Percentiles rank a stretch among this genome's conserved stretches.
These are phyloP conservation scores for Melocanna baccifera DNA, from an alignment of 176 grass and related monocot species.

Conservation along the genomic window DNA sequence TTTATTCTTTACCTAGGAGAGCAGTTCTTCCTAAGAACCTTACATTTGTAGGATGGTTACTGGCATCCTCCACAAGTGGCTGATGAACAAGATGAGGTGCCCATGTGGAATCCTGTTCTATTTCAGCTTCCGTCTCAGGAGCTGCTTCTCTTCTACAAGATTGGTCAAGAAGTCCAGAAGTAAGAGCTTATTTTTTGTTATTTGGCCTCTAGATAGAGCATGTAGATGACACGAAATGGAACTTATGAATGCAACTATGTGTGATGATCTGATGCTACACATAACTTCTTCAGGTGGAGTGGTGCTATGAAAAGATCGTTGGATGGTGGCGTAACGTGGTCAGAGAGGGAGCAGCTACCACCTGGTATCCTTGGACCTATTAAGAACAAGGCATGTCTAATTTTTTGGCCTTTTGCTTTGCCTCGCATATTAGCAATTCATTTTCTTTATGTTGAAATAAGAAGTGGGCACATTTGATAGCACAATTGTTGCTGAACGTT, in stretches of 20 bases:
- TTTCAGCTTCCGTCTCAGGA: constrained; percentile 92
- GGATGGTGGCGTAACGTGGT: constrained; percentile 81
- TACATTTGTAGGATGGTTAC: constrained; percentile 56
- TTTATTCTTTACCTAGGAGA: not conserved
- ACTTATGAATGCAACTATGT: not conserved
- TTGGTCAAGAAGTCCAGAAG: constrained; percentile 91
- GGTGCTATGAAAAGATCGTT: constrained; percentile 90
- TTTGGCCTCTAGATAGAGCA: not conserved
- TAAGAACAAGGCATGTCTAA: constrained; percentile 81
- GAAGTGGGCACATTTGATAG: not conserved
- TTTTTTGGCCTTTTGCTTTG: not conserved
- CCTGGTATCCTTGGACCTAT: constrained; percentile 94
- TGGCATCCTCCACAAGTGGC: constrained; percentile 68
- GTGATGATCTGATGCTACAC: not conserved
- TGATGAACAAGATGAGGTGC: constrained; percentile 74
- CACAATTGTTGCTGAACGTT: not conserved
- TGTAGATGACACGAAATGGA: not conserved
- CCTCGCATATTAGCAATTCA: constrained; percentile 9
- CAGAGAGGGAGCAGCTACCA: constrained; percentile 76
- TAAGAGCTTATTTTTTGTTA: constrained; percentile 32
- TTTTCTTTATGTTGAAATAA: constrained; percentile 4
- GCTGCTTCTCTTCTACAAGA: constrained; percentile 94
- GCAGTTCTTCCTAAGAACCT: not conserved
- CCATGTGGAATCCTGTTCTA: constrained; percentile 96
- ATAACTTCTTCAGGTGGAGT: constrained; percentile 64